Percentiles rank a stretch among this genome's conserved stretches.
These are phyloP conservation scores for Cyberlindnera subsufficiens DNA, from an alignment of 805 yeast genomes.

Conservation along the genomic window DNA sequence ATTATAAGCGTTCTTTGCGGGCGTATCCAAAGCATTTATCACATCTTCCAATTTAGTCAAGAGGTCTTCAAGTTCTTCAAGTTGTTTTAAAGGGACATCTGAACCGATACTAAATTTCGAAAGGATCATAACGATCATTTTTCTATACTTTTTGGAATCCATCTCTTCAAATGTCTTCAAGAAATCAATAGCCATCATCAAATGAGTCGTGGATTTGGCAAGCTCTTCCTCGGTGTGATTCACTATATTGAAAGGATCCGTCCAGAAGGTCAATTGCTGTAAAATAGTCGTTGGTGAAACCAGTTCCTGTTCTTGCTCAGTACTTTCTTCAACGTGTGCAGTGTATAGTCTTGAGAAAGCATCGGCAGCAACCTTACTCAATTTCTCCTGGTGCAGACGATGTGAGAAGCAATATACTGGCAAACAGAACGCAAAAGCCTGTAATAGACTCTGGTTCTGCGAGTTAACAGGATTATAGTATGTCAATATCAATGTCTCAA, in stretches of 20 bases:
- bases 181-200: conserved; percentile 49
- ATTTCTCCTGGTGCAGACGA: conserved; percentile 58
- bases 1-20: conserved; percentile 28
- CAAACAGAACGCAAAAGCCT: conserved; percentile 77
- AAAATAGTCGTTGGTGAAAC: conserved; percentile 45
- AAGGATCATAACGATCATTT: conserved; percentile 45
- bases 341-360: conserved; percentile 53
- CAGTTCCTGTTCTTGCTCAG: conserved; percentile 24
- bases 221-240: conserved; percentile 38
- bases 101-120: conserved; percentile 41
- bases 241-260: conserved; percentile 69
- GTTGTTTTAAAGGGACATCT: conserved; percentile 19
- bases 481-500: conserved; percentile 63
- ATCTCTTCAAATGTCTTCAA: conserved; percentile 39
- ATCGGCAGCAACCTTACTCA: conserved; percentile 62
- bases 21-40: conserved; percentile 25
- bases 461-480: conserved; percentile 70
- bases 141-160: conserved; percentile 47
- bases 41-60: conserved; percentile 27
- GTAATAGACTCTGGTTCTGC: conserved; percentile 61
- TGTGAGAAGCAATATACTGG: conserved; percentile 86
- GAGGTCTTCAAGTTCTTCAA: conserved; percentile 23
- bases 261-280: conserved; percentile 77
- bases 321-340: conserved; percentile 32
- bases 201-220: conserved; percentile 43